These are phyloP conservation scores for Aciculosporium take DNA, from an alignment of 2,329 filamentous ascomycete genomes.

Conservation along the genomic window DNA sequence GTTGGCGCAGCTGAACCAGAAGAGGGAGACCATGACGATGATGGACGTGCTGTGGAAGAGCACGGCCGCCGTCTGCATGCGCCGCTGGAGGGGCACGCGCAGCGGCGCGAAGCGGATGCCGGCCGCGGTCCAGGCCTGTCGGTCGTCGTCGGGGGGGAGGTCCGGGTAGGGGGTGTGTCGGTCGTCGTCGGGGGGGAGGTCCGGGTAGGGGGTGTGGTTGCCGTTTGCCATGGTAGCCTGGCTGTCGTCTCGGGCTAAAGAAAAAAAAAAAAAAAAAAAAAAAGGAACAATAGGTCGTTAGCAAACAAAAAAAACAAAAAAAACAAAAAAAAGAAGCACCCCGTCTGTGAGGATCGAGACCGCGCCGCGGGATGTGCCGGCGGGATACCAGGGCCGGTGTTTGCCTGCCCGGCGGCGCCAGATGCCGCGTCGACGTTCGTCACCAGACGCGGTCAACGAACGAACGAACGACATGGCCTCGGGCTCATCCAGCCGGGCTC, in stretches of 20 bases:
- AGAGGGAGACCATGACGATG: conserved; percentile 56
- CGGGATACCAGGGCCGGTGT: no score
- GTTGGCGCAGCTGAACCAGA: conserved; percentile 84
- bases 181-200: conserved; percentile 11
- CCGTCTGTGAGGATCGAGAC: no score
- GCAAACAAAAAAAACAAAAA: no score
- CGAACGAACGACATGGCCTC: no score
- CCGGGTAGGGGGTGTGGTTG: conserved; percentile 14
- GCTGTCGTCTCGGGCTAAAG: background rate
- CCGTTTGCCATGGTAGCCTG: conserved; percentile 1
- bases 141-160: conserved; percentile 14
- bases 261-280: no score
- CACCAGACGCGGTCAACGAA: no score
- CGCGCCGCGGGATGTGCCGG: no score
- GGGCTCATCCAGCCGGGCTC: no score
- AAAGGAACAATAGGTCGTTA: no score
- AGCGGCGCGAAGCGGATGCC: conserved; percentile 75
- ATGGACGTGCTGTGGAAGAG: conserved; percentile 60
- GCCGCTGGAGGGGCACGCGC: conserved; percentile 54
- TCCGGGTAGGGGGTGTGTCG: conserved; percentile 14
- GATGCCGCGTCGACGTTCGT: no score
- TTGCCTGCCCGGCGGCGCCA: no score
- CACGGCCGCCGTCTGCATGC: conserved; percentile 66
- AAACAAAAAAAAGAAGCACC: no score
- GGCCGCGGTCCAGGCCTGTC: conserved; percentile 22